Conservation (phyloP, 305 asterid species). For the Fraxinus platypoda region DNA sequence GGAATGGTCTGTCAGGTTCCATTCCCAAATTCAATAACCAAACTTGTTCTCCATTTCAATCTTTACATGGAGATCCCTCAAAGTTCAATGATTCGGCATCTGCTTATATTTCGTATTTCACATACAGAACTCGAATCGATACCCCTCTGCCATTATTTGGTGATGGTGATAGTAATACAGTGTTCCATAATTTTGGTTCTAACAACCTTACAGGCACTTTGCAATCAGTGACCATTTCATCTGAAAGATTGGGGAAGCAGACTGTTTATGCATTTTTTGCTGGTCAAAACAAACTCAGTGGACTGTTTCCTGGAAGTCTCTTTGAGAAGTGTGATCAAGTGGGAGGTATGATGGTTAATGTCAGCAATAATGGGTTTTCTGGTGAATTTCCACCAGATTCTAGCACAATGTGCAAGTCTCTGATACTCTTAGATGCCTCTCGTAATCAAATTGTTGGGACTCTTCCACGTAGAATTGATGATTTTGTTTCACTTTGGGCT, state of each 20-base stretch:
- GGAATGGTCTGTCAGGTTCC: conserved; percentile 59
- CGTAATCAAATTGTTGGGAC: conserved; percentile 54
- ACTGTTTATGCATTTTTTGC: conserved; percentile 69
- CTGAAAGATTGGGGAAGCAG: conserved; percentile 43
- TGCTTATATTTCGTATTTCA: conserved; percentile 48
- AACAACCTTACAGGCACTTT: conserved; percentile 63
- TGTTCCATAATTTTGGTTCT: conserved; percentile 67
- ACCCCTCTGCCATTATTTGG: conserved; percentile 37
- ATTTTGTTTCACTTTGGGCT: conserved; percentile 51
- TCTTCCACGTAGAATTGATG: conserved; percentile 51
- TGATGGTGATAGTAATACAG: conserved; percentile 37
- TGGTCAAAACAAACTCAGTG: conserved; percentile 63
- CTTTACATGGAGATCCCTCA: conserved; percentile 21
- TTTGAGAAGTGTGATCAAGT: conserved; percentile 59
- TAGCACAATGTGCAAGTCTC: conserved; percentile 47
- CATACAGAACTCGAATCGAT: conserved; percentile 40
- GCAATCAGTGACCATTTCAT: conserved; percentile 52
- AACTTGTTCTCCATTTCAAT: conserved; percentile 42
- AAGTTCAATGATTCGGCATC: conserved; percentile 46
- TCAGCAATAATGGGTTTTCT: conserved; percentile 53
- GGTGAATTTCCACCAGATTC: conserved; percentile 61
- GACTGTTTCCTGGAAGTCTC: conserved; percentile 50
- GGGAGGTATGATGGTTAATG: conserved; percentile 52
- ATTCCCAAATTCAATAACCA: conserved; percentile 52
- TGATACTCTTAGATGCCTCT: conserved; percentile 63